These are phyloP conservation scores for Penicillium pulvis DNA, from an alignment of 495 filamentous ascomycete genomes.

Conservation along the genomic window DNA sequence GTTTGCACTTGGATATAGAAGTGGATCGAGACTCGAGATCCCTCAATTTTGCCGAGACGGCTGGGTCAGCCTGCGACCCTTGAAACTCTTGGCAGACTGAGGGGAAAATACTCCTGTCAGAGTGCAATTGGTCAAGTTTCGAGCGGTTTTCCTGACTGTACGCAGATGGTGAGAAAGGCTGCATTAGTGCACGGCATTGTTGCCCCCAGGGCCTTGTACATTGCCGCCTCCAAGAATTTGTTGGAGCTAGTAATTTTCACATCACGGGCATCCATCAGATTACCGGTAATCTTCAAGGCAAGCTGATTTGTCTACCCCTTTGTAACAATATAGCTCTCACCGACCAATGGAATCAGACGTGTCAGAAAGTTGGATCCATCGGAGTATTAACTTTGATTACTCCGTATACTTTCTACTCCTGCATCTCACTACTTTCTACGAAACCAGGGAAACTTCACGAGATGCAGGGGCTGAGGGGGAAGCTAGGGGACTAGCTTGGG, in stretches of 20 bases:
- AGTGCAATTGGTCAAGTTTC: slow-evolving; percentile 21
- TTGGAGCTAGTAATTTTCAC: not conserved
- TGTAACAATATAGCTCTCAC: not conserved
- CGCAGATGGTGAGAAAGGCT: not conserved
- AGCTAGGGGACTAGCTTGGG: not conserved
- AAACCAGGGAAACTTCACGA: not conserved
- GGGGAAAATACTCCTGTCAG: not conserved
- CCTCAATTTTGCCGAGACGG: not conserved
- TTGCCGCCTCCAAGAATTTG: not conserved
- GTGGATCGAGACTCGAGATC: not conserved
- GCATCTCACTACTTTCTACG: not conserved
- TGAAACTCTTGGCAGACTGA: not conserved
- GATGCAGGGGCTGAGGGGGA: not conserved
- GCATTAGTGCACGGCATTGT: not conserved
- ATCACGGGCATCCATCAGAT: not conserved
- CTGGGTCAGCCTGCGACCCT: not conserved
- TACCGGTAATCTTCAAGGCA: not conserved
- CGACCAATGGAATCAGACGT: not conserved
- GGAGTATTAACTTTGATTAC: not conserved
- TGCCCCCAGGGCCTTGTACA: not conserved
- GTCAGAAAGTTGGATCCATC: not conserved
- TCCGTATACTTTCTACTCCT: not conserved
- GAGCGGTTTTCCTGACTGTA: slow-evolving; percentile 5
- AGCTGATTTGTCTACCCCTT: not conserved
- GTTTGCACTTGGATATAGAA: not conserved